These are phyloP conservation scores for Trifolium fragiferum DNA, from an alignment of 306 rosid genomes.

Conservation along the genomic window DNA sequence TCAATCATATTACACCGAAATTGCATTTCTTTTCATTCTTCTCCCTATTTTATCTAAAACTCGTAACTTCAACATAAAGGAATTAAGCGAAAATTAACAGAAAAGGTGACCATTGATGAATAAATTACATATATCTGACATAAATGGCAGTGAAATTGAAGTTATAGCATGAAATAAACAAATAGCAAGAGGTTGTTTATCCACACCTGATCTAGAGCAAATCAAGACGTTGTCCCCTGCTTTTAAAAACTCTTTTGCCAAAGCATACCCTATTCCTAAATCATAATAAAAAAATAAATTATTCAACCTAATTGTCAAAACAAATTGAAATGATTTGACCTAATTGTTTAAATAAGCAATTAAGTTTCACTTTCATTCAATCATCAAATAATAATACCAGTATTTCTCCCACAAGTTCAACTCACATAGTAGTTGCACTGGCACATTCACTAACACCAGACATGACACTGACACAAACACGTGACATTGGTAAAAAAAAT, in stretches of 20 bases:
- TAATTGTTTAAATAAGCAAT: neutral
- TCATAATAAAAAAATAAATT: constrained; percentile 10
- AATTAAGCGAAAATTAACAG: neutral
- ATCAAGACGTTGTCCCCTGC: constrained; percentile 82
- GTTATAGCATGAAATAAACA: constrained; percentile 28
- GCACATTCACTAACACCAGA: too few species aligned
- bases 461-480: too few species aligned
- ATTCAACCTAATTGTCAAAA: neutral
- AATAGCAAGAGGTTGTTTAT: constrained; percentile 16
- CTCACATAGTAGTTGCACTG: too few species aligned
- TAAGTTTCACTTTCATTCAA: neutral
- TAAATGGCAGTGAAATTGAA: neutral
- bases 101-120: neutral
- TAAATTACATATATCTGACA: neutral
- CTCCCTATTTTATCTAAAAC: neutral
- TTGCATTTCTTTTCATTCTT: neutral
- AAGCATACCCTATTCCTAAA: constrained; percentile 86
- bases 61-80: neutral
- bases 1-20: neutral
- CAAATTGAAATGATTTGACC: neutral
- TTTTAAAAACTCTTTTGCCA: constrained; percentile 84
- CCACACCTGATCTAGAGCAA: constrained; percentile 89
- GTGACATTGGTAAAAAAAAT: neutral
- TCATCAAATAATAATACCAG: neutral
- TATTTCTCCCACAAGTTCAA: too few species aligned